Conservation (phyloP, 2,329 filamentous ascomycete genomes). For the Pseudocercospora fuligena region DNA sequence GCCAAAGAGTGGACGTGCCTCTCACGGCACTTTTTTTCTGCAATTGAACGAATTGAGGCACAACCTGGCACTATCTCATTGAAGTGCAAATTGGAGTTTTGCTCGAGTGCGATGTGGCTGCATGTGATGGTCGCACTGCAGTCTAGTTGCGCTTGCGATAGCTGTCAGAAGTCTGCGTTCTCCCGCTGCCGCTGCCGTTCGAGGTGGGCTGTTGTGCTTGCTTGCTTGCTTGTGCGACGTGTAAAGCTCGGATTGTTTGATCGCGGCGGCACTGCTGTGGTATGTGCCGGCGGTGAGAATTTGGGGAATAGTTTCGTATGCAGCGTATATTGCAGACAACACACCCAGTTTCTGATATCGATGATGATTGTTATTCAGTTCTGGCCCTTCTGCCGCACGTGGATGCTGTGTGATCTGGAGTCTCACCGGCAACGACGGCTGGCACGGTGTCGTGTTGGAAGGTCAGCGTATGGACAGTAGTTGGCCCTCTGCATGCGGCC, state of each 20-base stretch:
- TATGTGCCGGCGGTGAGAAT: conserved; percentile 5
- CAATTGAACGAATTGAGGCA: neutral
- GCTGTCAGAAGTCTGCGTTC: conserved; percentile 13
- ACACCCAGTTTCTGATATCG: neutral
- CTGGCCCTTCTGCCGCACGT: neutral
- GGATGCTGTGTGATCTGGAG: neutral
- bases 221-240: conserved; percentile 1
- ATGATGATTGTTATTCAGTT: neutral
- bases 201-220: neutral
- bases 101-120: conserved; percentile 16
- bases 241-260: neutral
- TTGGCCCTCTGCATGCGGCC: neutral
- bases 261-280: conserved; percentile 1
- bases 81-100: conserved; percentile 7
- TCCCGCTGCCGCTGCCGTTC: neutral
- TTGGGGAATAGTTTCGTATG: neutral
- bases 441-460: neutral
- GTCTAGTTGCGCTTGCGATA: neutral
- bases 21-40: conserved; percentile 2
- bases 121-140: conserved; percentile 11
- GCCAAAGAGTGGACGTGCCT: conserved; percentile 30
- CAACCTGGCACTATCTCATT: neutral
- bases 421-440: neutral
- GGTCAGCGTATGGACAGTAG: neutral
- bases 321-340: neutral